Evolutionary conservation across 2,329 filamentous ascomycete genomes (phyloP), one percentile per base, ranked within the genome.

Genomic region (Onygenales sp.): DNA sequence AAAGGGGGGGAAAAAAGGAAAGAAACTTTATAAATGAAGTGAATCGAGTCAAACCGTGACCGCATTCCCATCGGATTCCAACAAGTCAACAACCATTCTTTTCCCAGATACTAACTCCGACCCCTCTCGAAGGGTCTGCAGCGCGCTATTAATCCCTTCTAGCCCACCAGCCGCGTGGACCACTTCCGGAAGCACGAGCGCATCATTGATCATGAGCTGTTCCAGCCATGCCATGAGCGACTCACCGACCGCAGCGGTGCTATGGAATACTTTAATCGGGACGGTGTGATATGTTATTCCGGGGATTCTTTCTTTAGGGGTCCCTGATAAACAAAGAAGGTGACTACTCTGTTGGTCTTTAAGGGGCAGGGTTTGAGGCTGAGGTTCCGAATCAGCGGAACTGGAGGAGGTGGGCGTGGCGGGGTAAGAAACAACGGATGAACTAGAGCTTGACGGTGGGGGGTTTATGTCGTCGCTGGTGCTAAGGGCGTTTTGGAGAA

Each of bases 181-280:
- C n/a, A 87, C 79, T 33, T 86, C 82, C 0, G 86, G 85, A 4
- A 83, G 74, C 4, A 74, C 68, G 2, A 90, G 61, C 0, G 74
- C 63, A 0, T 75, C 73, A 0, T 74, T 70, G 7, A 76, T 71
- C 6, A 90, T 66, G n/a, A 90, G 66, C 27, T 74, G 70, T 64
- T 88, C 86, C 31, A 88, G 69, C 86, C 86, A 90, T 1, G 71
- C 64, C 10, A 82, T 81, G 52, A 88, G 64, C 0, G 74, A 74
- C 57, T 83, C 78, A 0, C 87, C 87, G 0, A 89, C 73, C 1
- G 74, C 73, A 0, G 81, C 78, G 0, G 83, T 76, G 54, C 85
- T 82, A 62, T 91, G 87, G 62, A 88, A 90, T 3, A 88, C 62
- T 66, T 90, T 90, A 56, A 91, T 87, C 0, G 86, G 86, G 0